These are phyloP conservation scores for Peronosclerospora sorghi DNA, from an alignment of 352 stramenopile species.

Conservation along the genomic window DNA sequence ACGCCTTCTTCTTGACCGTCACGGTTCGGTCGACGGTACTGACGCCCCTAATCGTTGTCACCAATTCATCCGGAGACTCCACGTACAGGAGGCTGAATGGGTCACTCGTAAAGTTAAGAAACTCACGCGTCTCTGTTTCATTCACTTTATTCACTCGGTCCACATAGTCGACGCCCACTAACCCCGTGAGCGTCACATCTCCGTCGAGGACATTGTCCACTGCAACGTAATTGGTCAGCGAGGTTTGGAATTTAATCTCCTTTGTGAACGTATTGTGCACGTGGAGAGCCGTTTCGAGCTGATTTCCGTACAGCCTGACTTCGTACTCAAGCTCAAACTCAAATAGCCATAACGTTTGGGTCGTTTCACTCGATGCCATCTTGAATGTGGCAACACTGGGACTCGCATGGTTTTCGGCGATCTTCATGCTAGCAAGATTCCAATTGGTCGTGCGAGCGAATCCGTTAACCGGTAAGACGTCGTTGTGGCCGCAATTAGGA, in stretches of 20 bases:
- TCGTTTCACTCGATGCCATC: slow-evolving; percentile 20
- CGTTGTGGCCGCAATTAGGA: slow-evolving; percentile 75
- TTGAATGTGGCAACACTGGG: slow-evolving; percentile 24
- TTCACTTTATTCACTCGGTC: slow-evolving; percentile 79
- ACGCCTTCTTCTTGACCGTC: slow-evolving; percentile 50
- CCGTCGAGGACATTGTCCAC: slow-evolving; percentile 64
- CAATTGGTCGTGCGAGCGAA: slow-evolving; percentile 66
- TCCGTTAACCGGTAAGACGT: slow-evolving; percentile 67
- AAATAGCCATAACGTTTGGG: slow-evolving; percentile 30
- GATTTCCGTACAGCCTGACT: slow-evolving; percentile 45
- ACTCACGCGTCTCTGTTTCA: slow-evolving; percentile 44
- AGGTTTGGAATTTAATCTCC: slow-evolving; percentile 87
- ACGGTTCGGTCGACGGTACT: slow-evolving; percentile 38
- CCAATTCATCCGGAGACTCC: slow-evolving; percentile 41
- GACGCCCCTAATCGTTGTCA: slow-evolving; percentile 39
- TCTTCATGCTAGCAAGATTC: slow-evolving; percentile 14
- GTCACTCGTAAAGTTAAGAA: slow-evolving; percentile 35
- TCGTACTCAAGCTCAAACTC: slow-evolving; percentile 60
- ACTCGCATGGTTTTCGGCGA: slow-evolving; percentile 4
- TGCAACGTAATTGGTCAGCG: slow-evolving; percentile 91
- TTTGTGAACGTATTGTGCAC: slow-evolving; percentile 77
- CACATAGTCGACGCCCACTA: slow-evolving; percentile 74
- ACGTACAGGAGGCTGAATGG: slow-evolving; percentile 79
- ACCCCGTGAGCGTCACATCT: slow-evolving; percentile 54
- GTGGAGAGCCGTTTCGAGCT: slow-evolving; percentile 61